Base-by-base conservation (phyloP, 768 basidiomycete species). In the Royoungia palumana region DNA sequence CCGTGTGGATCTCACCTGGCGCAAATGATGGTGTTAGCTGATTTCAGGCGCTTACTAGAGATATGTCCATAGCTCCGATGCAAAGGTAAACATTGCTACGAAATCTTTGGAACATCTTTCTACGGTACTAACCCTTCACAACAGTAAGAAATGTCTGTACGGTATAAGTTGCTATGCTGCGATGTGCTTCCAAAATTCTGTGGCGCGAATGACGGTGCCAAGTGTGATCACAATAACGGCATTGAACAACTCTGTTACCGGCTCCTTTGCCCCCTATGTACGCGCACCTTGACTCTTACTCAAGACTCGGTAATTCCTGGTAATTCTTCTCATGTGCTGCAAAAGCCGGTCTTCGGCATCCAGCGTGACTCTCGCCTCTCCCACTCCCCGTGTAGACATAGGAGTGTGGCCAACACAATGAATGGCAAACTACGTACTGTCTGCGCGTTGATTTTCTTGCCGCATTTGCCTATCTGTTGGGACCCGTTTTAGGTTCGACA, bases 371-470 rank as follows among this genome's bases (percentile, higher is more conserved):
- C 76, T 25, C 28, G 6, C 25, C 10, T 28, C 77, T 13, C 61
- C 70, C 10, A 50, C 70, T 5, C 70, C 74, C n/a, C 57, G 57
- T 3, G 68, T 62, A 19, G 64, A 70, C 6, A 57, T 53, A 30
- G 74, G n/a, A 74, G n/a, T 73, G 75, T 32, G 64, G 64, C 12
- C 66, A 69, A 34, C 70, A 67, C 25, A 85, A 80, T 54, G 76
- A 75, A 51, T 89, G 86, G 87, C 83, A 85, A 72, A 87, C 85
- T 13, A 71, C 10, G 28, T 78, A 79, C 57, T 80, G 81, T 12
- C 70, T 79, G 72, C 75, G 86, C 54, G 79, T 89, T 12, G 85
- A 90, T 63, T 42, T 85, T 20, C 68, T 85, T 47, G 80, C 85
- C 14, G 82, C 83, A 6, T 70, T 74, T 41, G 76, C 81, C 5